Conservation (phyloP, 345 rosid genomes). For the Rhodomyrtus tomentosa region DNA sequence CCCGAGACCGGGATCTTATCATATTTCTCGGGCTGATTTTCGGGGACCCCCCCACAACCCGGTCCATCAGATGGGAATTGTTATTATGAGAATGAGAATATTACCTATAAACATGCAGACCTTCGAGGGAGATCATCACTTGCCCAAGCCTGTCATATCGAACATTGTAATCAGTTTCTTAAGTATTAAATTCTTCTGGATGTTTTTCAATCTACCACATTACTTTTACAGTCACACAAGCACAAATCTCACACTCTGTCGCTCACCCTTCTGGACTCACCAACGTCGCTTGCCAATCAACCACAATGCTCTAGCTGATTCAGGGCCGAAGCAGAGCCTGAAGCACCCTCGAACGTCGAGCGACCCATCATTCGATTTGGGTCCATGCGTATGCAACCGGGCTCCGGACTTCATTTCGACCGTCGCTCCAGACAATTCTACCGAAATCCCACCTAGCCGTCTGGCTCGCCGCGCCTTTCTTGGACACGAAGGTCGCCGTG, state of each 20-base stretch:
- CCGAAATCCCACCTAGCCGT: too few species aligned
- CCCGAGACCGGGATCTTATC: too few species aligned
- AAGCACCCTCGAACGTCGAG: not conserved
- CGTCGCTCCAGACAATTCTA: too few species aligned
- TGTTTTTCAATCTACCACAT: not conserved
- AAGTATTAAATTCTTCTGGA: not conserved
- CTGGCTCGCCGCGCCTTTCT: too few species aligned
- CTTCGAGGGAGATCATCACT: not conserved
- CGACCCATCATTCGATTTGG: slow-evolving; percentile 4
- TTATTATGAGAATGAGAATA: not conserved
- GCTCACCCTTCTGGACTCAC: not conserved
- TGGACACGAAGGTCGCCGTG: slow-evolving; percentile 60
- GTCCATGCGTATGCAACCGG: slow-evolving; percentile 57
- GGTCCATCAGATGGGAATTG: not conserved
- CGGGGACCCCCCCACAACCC: too few species aligned
- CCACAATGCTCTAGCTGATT: not conserved
- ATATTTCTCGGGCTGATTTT: too few species aligned
- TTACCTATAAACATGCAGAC: not conserved
- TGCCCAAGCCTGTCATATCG: not conserved
- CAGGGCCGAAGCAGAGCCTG: not conserved
- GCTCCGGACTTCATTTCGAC: too few species aligned
- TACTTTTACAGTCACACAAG: not conserved
- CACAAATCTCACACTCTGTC: not conserved
- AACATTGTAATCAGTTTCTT: not conserved
- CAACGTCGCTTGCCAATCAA: not conserved